Evolutionary conservation across 768 basidiomycete species (phyloP).

Genomic region (Lyophyllum shimeji): DNA sequence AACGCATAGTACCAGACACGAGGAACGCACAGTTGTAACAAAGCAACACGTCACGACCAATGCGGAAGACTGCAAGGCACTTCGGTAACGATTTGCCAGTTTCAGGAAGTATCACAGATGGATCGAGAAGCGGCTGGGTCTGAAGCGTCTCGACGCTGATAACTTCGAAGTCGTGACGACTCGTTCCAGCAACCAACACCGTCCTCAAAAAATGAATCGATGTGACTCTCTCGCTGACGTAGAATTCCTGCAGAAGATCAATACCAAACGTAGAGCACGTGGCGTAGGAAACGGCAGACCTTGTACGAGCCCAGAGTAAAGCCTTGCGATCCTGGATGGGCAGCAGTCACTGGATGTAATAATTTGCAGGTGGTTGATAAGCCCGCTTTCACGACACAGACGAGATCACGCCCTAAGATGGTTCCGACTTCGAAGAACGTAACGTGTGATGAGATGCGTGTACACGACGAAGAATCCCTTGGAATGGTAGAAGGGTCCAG

Average conservation of each 20-base stretch:
- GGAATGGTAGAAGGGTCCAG: not conserved
- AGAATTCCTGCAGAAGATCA: constrained; percentile 58
- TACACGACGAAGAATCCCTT: constrained; percentile 7
- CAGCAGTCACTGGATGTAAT: constrained; percentile 3
- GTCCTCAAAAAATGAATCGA: constrained; percentile 73
- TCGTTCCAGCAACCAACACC: constrained; percentile 18
- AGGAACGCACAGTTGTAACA: constrained; percentile 70
- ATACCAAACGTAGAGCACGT: not conserved
- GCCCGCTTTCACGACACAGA: constrained; percentile 48
- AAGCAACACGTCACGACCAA: constrained; percentile 72
- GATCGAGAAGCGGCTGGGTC: constrained; percentile 76
- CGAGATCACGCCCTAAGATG: constrained; percentile 48
- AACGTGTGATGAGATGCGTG: constrained; percentile 30
- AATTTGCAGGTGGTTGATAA: constrained; percentile 30
- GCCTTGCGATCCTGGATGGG: not conserved
- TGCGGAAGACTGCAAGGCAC: constrained; percentile 75
- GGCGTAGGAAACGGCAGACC: not conserved
- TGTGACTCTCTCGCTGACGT: constrained; percentile 74
- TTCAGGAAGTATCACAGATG: constrained; percentile 56
- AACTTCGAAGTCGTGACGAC: constrained; percentile 19
- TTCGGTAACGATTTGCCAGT: constrained; percentile 51
- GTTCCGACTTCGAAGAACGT: constrained; percentile 14
- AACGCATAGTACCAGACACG: not conserved
- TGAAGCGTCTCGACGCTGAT: constrained; percentile 69
- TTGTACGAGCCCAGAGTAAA: constrained; percentile 4